Conservation (phyloP, 1,139 yeast genomes). For the Arxiozyma heterogenica region DNA sequence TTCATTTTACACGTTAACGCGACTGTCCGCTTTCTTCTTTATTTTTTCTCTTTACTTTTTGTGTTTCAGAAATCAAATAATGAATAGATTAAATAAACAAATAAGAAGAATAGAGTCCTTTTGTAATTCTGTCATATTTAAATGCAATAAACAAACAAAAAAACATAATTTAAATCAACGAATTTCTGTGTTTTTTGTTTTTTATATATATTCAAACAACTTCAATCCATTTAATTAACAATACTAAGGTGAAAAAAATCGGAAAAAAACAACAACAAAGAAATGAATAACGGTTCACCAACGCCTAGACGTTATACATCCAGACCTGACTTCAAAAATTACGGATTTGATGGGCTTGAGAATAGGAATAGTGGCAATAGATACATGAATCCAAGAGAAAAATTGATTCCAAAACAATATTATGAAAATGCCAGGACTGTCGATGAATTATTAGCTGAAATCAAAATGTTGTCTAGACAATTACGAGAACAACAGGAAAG, state of each 20-base stretch:
- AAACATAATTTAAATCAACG: no score
- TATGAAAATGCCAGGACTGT: conserved; percentile 4
- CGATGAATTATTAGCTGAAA: background rate
- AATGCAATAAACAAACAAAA: no score
- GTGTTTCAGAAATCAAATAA: no score
- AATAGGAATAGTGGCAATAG: background rate
- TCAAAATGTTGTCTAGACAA: background rate
- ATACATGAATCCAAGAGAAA: conserved; percentile 1
- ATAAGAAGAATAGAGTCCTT: no score
- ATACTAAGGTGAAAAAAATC: background rate
- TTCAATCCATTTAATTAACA: no score
- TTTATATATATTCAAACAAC: no score
- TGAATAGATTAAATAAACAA: no score
- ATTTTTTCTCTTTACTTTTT: background rate
- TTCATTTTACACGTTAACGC: background rate
- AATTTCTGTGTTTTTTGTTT: no score
- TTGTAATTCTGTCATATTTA: no score
- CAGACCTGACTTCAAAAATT: conserved; percentile 5
- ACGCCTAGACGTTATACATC: conserved; percentile 19
- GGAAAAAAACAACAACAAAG: no score
- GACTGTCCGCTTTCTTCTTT: background rate
- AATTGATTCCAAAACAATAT: conserved; percentile 8
- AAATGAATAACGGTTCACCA: conserved; percentile 17
- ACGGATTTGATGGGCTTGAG: background rate
- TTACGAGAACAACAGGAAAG: background rate